These are phyloP conservation scores for Starmerella potacharoeniae DNA, from an alignment of 805 yeast species.

Conservation along the genomic window DNA sequence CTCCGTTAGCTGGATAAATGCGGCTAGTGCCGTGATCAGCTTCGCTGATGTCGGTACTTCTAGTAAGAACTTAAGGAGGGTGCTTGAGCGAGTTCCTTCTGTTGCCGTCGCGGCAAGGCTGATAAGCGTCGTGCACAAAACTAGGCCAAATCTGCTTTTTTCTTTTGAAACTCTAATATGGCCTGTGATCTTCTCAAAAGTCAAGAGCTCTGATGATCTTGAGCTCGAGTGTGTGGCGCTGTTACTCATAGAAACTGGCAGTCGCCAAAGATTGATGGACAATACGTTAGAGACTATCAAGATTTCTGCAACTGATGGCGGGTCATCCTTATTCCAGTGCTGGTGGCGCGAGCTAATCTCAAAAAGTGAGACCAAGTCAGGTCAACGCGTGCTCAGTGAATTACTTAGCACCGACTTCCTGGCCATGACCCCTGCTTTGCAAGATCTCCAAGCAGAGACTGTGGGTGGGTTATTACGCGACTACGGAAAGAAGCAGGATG, in stretches of 20 bases:
- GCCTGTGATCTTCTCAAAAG: background rate
- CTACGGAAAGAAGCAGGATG: background rate
- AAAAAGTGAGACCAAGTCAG: background rate
- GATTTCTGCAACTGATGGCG: background rate
- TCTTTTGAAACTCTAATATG: background rate
- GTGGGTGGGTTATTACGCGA: background rate
- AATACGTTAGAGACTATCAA: too few relatives aligned
- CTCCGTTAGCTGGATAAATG: conserved; percentile 10
- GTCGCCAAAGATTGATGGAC: background rate
- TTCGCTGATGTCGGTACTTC: conserved; percentile 18
- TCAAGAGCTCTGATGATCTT: background rate
- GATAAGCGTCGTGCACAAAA: background rate
- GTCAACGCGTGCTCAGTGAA: background rate
- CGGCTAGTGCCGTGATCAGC: conserved; percentile 11
- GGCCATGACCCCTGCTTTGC: background rate
- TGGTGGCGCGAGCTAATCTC: conserved; percentile 1
- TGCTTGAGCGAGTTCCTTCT: background rate
- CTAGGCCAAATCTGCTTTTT: background rate
- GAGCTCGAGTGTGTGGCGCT: background rate
- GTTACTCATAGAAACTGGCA: background rate
- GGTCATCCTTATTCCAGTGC: background rate
- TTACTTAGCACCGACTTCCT: background rate
- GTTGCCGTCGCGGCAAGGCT: background rate
- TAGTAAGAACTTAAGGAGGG: background rate
- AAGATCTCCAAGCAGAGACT: background rate